These are phyloP conservation scores for Chiua virens DNA, from an alignment of 768 basidiomycete species.

Conservation along the genomic window DNA sequence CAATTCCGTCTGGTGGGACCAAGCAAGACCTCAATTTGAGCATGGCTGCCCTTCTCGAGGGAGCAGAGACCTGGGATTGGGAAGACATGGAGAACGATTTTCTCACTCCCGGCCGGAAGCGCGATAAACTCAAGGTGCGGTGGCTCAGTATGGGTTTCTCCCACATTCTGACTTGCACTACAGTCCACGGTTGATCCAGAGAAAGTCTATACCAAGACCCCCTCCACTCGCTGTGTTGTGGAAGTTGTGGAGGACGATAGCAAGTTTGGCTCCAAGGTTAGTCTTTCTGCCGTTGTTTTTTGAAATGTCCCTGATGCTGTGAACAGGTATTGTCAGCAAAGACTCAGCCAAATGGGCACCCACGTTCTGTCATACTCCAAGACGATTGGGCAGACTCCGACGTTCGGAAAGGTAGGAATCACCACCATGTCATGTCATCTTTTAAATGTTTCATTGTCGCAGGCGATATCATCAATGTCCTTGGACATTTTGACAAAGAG, in stretches of 20 bases:
- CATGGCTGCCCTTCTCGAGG: constrained; percentile 52
- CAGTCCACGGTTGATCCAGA: constrained; percentile 16
- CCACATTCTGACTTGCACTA: constrained; percentile 1
- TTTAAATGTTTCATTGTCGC: background rate
- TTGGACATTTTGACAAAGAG: constrained; percentile 48
- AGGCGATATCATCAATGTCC: constrained; percentile 83
- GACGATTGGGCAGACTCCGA: constrained; percentile 80
- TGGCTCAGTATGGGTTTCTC: background rate
- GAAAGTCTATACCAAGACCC: constrained; percentile 28
- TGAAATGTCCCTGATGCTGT: background rate
- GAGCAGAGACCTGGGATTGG: constrained; percentile 72
- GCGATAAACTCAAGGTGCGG: constrained; percentile 20
- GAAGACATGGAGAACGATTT: constrained; percentile 52
- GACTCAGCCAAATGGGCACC: constrained; percentile 38
- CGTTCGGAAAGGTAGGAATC: constrained; percentile 53
- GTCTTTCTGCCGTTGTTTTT: background rate
- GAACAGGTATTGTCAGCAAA: constrained; percentile 52
- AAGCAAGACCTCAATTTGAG: constrained; percentile 37
- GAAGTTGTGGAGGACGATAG: constrained; percentile 41
- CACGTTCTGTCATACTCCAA: constrained; percentile 55
- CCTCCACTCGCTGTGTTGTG: constrained; percentile 59
- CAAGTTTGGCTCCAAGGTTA: constrained; percentile 26
- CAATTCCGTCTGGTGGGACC: background rate
- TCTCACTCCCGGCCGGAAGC: constrained; percentile 46
- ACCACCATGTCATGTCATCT: background rate